phyloP scores from a whole-genome alignment of 768 basidiomycete species.

The Lactarius sp. region DNA sequence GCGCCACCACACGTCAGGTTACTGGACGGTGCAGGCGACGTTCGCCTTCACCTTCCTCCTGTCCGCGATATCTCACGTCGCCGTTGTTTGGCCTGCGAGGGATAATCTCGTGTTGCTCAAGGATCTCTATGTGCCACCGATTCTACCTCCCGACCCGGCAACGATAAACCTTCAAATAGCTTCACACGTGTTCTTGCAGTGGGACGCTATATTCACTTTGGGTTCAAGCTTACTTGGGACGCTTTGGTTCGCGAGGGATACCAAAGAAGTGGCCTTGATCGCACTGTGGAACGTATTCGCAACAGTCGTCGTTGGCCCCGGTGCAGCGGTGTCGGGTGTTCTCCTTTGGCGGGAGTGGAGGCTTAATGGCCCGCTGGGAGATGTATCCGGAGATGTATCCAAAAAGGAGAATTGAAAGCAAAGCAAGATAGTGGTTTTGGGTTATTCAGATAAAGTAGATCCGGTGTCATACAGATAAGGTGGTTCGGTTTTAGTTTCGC shows the following conservation, averaged over 20 bases:
- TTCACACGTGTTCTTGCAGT: slow-evolving; percentile 16
- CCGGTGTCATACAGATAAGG: too few species aligned
- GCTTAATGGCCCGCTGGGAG: slow-evolving; percentile 9
- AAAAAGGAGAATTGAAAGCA: not conserved
- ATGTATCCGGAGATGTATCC: not conserved
- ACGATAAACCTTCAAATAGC: slow-evolving; percentile 6
- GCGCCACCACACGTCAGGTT: slow-evolving; percentile 17
- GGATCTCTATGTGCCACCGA: slow-evolving; percentile 13
- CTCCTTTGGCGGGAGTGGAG: slow-evolving; percentile 21
- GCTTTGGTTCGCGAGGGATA: slow-evolving; percentile 21
- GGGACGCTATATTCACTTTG: slow-evolving; percentile 19
- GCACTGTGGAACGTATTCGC: slow-evolving; percentile 16
- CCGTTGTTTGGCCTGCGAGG: not conserved
- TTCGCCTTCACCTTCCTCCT: slow-evolving; percentile 18
- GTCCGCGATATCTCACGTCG: slow-evolving; percentile 18
- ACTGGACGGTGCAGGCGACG: slow-evolving; percentile 20
- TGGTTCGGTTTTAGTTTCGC: not conserved
- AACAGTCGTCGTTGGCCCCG: slow-evolving; percentile 15
- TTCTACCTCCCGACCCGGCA: slow-evolving; percentile 5
- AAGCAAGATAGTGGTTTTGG: too few species aligned
- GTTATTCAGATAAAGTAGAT: too few species aligned
- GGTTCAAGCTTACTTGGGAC: slow-evolving; percentile 12
- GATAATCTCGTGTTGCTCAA: slow-evolving; percentile 9
- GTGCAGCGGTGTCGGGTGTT: slow-evolving; percentile 22
- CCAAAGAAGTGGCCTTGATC: slow-evolving; percentile 3